Conservation (phyloP, 2,329 filamentous ascomycete genomes). For the Ophiocordyceps sinensis region DNA sequence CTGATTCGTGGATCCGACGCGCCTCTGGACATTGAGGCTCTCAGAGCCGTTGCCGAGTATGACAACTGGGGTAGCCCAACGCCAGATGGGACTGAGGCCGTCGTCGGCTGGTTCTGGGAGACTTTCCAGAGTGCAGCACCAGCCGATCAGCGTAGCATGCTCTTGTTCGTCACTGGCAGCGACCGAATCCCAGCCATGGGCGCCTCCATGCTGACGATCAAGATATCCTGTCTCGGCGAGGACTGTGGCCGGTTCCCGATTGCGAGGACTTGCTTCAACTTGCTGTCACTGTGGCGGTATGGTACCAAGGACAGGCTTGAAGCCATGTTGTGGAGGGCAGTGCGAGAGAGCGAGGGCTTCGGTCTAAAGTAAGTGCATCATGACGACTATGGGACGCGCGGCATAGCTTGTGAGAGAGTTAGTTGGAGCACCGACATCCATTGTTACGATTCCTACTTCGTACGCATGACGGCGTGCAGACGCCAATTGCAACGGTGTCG, state of each 20-base stretch:
- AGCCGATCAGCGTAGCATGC: slow-evolving; percentile 58
- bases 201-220: slow-evolving; percentile 63
- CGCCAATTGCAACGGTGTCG: no score
- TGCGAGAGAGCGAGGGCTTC: slow-evolving; percentile 85
- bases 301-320: slow-evolving; percentile 51
- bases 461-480: no score
- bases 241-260: slow-evolving; percentile 66
- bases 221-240: slow-evolving; percentile 60
- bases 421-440: not conserved
- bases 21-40: slow-evolving; percentile 58
- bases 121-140: slow-evolving; percentile 54
- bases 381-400: slow-evolving; percentile 7
- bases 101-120: slow-evolving; percentile 80
- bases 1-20: slow-evolving; percentile 78
- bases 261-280: slow-evolving; percentile 85
- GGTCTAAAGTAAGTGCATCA: slow-evolving; percentile 52
- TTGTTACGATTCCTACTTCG: no score
- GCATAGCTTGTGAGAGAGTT: not conserved
- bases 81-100: slow-evolving; percentile 45
- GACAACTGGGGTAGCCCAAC: slow-evolving; percentile 58
- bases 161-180: slow-evolving; percentile 81
- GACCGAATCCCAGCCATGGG: slow-evolving; percentile 85
- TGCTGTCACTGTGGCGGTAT: slow-evolving; percentile 64
- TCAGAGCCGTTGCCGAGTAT: slow-evolving; percentile 66
- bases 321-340: slow-evolving; percentile 65